These are phyloP conservation scores for Bryoerythrophyllum caledonicum DNA, from an alignment of 225 moss, liverwort and hornwort species.

Conservation along the genomic window DNA sequence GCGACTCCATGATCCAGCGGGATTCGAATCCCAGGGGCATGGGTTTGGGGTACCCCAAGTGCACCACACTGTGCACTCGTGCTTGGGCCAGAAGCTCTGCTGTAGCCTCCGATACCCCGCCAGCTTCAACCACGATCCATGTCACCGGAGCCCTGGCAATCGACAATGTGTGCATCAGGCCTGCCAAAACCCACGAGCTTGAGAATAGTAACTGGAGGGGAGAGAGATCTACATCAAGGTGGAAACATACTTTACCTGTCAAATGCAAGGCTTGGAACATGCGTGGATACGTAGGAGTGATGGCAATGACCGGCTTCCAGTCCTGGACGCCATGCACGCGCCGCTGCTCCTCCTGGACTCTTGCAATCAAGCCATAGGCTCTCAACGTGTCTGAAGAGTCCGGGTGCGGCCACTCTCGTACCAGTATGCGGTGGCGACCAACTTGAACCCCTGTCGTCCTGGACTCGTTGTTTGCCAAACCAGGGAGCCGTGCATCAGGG, in stretches of 20 bases:
- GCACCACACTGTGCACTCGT: conserved; percentile 54
- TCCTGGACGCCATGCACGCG: conserved; percentile 46
- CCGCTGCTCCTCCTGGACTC: conserved; percentile 75
- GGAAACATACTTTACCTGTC: conserved; percentile 33
- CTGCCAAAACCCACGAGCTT: conserved; percentile 24
- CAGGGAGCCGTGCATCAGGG: conserved; percentile 37
- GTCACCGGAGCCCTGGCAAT: conserved; percentile 67
- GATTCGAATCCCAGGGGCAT: conserved; percentile 68
- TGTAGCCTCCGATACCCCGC: conserved; percentile 60
- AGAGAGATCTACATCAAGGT: background rate
- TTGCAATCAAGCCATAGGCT: conserved; percentile 61
- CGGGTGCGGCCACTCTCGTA: conserved; percentile 88
- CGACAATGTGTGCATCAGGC: conserved; percentile 79
- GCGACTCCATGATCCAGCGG: conserved; percentile 66
- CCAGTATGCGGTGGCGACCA: conserved; percentile 75
- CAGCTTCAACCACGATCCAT: conserved; percentile 91
- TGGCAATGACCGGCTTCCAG: conserved; percentile 64
- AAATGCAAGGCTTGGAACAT: conserved; percentile 83
- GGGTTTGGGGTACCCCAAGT: conserved; percentile 48
- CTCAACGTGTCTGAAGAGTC: conserved; percentile 63
- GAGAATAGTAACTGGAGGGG: background rate
- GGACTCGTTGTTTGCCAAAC: conserved; percentile 22
- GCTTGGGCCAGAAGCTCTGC: conserved; percentile 59
- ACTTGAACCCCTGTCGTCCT: conserved; percentile 66
- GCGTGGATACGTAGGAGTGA: conserved; percentile 83